Evolutionary conservation across 257 asterid species (phyloP), one percentile per base, ranked within the genome.

Genomic region (Plectranthus barbatus): DNA sequence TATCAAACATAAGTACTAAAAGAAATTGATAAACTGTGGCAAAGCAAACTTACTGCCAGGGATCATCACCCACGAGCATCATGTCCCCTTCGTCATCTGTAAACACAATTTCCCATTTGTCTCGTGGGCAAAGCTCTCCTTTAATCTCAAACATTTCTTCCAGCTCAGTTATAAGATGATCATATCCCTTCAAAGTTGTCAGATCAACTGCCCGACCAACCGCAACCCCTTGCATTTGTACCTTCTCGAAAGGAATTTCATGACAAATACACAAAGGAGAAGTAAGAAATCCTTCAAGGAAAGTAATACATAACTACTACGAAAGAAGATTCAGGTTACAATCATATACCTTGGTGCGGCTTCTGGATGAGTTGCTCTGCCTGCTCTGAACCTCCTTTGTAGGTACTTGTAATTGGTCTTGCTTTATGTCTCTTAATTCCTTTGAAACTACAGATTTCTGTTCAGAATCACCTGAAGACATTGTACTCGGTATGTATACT

Each of bases 191-290:
- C 79, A 90, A 56, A 12, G 68, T 66, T 39, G 77, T 77, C 74
- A 93, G 81, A 74, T 93, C 99, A 63, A 93, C 94, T 2, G 97
- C 97, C 39, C 96, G 92, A 0, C 99, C 96, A 9, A 93, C 94
- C 2, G 94, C 96, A 31, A 93, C 83, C 57, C 97, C 99, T 85
- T 93, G 93, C 99, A 93, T 93, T 80, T 90, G 99, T 60, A 90
- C 96, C 99, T 93, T 69, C 46, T 62, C 76, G n/a, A 44, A 37
- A 23, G 24, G 45, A 44, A 64, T 59, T 66, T 51, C 67, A 72
- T 19, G 44, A 39, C 56, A 61, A 70, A 52, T 53, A 52, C 46
- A 70, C 34, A 50, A 23, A n/a, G 2, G 1, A 9, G 31, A 37
- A 37, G 56, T 47, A 41, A 51, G 66, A 48, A 58, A 40, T 23